Evolutionary conservation across 2,329 filamentous ascomycete genomes (phyloP), one percentile per base, ranked within the genome.

Genomic region (Calonectria pseudoturangicola): DNA sequence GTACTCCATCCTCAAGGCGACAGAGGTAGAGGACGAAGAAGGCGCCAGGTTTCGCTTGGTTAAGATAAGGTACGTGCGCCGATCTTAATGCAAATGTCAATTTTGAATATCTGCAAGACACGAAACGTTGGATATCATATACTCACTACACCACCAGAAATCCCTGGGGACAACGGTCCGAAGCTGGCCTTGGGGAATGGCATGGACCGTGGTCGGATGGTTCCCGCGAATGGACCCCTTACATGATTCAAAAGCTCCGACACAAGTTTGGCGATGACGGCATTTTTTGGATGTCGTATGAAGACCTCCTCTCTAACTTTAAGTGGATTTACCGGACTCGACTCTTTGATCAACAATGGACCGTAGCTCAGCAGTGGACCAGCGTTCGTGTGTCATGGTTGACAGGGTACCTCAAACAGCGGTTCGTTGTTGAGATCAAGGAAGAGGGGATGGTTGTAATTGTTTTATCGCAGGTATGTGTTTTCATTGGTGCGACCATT

Each of bases 191-290:
- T 2, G 85, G 85, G 62, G 93, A 94, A 82, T 94, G 93, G 93
- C 92, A 89, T 67, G 93, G 93, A 16, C 88, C 92, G 5, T 95
- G 93, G 93, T 91, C 90, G 45, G 93, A 95, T 80, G 93, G 93
- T 0, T 93, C 91, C 6, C 91, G 92, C 75, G 90, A 94, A 80
- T 95, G 93, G 93, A 94, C 92, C 1, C 86, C 92, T 0, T 90
- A 94, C 77, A 94, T 93, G 92, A 92, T 95, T 85, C 83, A 89
- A 73, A 89, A 90, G 73, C 85, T 94, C 3, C 86, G 88, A 33
- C 91, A 94, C 80, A 89, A 88, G 63, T 94, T 94, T 75, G 92
- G 92, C 21, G 91, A 94, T 75, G 92, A 94, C 75, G 92, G 92
- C 18, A 85, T 84, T 25, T 87, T 87, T 74, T 87, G 86, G 86